Evolutionary conservation across 192 early-diverging fungal genomes (phyloP).

Genomic region (Backusella mclennaniae): DNA sequence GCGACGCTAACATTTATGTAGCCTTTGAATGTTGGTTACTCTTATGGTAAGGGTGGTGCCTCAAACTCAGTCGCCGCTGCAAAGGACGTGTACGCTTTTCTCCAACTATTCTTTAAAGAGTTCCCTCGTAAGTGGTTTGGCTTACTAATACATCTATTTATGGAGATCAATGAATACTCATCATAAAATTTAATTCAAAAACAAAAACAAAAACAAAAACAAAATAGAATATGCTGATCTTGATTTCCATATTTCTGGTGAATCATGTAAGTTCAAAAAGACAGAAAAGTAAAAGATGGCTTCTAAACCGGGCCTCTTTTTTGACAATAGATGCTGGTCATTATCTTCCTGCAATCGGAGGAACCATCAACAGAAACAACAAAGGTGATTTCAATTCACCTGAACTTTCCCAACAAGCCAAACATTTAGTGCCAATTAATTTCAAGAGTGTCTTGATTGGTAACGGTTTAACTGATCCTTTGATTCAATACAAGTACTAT

Average conservation of each 20-base stretch:
- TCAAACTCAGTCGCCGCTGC: constrained; percentile 74
- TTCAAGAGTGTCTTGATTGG: constrained; percentile 81
- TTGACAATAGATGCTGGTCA: constrained; percentile 63
- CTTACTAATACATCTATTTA: not conserved
- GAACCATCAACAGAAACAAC: constrained; percentile 67
- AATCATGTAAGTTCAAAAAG: constrained; percentile 6
- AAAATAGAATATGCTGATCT: constrained; percentile 60
- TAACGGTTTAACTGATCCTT: constrained; percentile 89
- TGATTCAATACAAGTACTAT: constrained; percentile 90
- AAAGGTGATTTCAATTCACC: not conserved
- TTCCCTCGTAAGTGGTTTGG: constrained; percentile 50
- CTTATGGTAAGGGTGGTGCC: constrained; percentile 69
- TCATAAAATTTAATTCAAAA: not conserved
- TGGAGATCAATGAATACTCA: not conserved
- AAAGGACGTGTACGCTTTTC: constrained; percentile 83
- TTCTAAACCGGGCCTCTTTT: not conserved
- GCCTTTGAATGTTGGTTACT: constrained; percentile 90
- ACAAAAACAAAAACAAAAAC: not conserved
- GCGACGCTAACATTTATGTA: constrained; percentile 12
- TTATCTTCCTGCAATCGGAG: constrained; percentile 91
- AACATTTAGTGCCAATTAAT: constrained; percentile 48
- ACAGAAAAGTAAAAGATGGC: not conserved
- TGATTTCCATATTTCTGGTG: constrained; percentile 85
- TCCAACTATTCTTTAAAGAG: constrained; percentile 89
- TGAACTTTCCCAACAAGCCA: not conserved